Evolutionary conservation across 306 rosid genomes (phyloP), one percentile per base, ranked within the genome.

Genomic region (Oemleria cerasiformis): DNA sequence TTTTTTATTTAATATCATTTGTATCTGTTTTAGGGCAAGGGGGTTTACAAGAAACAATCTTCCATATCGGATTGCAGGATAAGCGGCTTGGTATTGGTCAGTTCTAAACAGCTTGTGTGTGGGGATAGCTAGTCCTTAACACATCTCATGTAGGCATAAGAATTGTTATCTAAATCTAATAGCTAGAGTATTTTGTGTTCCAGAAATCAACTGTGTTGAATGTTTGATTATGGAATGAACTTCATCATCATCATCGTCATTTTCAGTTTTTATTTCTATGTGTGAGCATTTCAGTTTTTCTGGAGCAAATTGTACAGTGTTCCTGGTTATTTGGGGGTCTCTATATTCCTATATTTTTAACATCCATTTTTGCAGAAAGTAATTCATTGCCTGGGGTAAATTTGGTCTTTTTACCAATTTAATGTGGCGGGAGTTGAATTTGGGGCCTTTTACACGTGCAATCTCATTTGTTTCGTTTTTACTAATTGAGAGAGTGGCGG

Each of bases 21-120:
- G 64, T 34, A 55, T 65, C 57, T 25, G 36, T 55, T 56, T 17
- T 45, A 34, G 67, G 75, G 43, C 61, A 51, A 70, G 67, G 23
- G 49, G 38, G 42, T 58, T 47, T 68, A 67, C 67, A 75, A 57
- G 78, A 45, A 67, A 53, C 78, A 19, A 75, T 75, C 54, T 49
- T 71, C 44, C 72, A 65, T 45, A 57, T 64, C 23, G 68, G 77
- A 30, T 72, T 36, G 64, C 73, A 65, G 63, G 65, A 64, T 66
- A 71, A 39, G 67, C 62, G 21, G 75, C 53, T 44, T 23, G 67
- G 34, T 38, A 8, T 77, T 17, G 60, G 44, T 45, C 72, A 36
- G 40, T 58, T 55, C n/a, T 77, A 38, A 77, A 30, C 75, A 45
- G 62, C 72, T 16, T 41, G 56, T 17, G 65, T n/a, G n/a, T 25